These are phyloP conservation scores for Echinosophora koreensis DNA, from an alignment of 306 rosid species.

Conservation along the genomic window DNA sequence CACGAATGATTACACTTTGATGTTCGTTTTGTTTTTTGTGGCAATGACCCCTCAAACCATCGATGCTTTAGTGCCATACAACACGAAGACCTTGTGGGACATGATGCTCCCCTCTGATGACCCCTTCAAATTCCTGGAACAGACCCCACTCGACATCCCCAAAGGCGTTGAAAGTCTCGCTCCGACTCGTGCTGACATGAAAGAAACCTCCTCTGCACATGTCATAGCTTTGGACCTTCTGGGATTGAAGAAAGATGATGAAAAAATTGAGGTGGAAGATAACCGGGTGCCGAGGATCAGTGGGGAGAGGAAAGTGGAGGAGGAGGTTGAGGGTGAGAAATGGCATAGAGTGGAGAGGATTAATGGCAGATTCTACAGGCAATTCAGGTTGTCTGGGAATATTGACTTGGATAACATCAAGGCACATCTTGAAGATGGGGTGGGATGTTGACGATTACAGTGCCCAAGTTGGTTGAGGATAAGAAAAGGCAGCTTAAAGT, in stretches of 20 bases:
- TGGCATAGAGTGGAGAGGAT: conserved; percentile 59
- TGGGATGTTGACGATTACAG: conserved; percentile 43
- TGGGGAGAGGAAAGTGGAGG: conserved; percentile 49
- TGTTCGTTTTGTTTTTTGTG: background rate
- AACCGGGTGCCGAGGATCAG: conserved; percentile 55
- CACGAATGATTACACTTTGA: no score
- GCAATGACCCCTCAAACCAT: background rate
- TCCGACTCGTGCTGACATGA: conserved; percentile 62
- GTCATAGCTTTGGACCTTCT: conserved; percentile 51
- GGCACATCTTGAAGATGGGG: conserved; percentile 47
- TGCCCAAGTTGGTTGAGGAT: conserved; percentile 53
- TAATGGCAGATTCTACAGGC: conserved; percentile 59
- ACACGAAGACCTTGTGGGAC: conserved; percentile 52
- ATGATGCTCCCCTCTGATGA: conserved; percentile 51
- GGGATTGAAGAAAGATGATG: conserved; percentile 53
- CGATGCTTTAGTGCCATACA: conserved; percentile 50
- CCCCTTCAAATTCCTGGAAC: conserved; percentile 59
- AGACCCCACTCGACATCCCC: conserved; percentile 46
- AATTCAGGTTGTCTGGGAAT: conserved; percentile 50
- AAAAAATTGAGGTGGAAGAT: conserved; percentile 58
- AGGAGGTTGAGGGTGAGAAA: conserved; percentile 44
- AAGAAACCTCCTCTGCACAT: conserved; percentile 47
- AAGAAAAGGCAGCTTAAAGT: conserved; percentile 48
- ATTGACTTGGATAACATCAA: conserved; percentile 51
- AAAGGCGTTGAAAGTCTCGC: conserved; percentile 40